Percentiles rank a stretch among this genome's conserved stretches.
phyloP scores from a whole-genome alignment of 306 rosid genomes.

The Rubus idaeus region DNA sequence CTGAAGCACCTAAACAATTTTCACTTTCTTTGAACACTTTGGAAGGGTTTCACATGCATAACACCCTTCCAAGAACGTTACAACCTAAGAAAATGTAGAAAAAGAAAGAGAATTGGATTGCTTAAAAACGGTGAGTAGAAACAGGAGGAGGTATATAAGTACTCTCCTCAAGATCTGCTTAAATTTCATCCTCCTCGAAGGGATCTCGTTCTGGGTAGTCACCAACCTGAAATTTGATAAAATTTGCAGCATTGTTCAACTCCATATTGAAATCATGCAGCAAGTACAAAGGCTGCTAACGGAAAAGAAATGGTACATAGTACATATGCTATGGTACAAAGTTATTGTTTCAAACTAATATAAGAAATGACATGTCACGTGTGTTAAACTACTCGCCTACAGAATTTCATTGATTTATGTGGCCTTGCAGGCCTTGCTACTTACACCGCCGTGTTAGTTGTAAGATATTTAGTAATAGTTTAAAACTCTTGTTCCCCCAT shows the following conservation, averaged over 20 bases:
- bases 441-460: background rate
- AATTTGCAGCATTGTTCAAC: background rate
- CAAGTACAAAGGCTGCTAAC: background rate
- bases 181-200: constrained; percentile 86
- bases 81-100: background rate
- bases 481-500: background rate
- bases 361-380: background rate
- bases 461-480: background rate
- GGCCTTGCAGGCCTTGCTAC: background rate
- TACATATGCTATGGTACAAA: background rate
- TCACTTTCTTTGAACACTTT: background rate
- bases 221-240: constrained; percentile 61
- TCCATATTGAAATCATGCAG: background rate
- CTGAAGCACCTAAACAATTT: background rate
- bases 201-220: constrained; percentile 91
- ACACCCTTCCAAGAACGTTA: background rate
- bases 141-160: background rate
- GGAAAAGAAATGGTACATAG: background rate
- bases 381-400: background rate
- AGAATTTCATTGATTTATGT: background rate
- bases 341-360: background rate
- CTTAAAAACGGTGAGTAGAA: background rate
- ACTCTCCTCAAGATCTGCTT: constrained; percentile 20
- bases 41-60: background rate
- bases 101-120: background rate